phyloP scores from a whole-genome alignment of 2,329 filamentous ascomycete species.

The Cordyceps javanica region DNA sequence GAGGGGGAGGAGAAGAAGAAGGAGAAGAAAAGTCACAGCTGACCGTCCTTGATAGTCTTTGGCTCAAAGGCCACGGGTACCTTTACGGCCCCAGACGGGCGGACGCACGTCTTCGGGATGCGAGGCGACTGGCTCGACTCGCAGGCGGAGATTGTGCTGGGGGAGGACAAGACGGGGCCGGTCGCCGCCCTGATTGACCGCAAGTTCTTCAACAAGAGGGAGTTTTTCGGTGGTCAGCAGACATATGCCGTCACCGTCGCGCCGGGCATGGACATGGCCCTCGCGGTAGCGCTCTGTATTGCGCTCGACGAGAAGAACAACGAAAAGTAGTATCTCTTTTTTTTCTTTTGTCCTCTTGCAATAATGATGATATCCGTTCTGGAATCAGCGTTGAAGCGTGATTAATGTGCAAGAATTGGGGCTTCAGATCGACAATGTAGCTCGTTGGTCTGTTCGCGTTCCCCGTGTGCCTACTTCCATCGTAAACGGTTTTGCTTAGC shows the following conservation, averaged over 20 bases:
- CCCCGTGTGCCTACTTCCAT: no score
- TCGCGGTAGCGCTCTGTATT: conserved; percentile 62
- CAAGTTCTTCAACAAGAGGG: conserved; percentile 49
- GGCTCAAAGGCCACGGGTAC: conserved; percentile 49
- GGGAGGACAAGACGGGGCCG: conserved; percentile 40
- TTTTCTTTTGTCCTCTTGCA: no score
- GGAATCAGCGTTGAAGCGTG: no score
- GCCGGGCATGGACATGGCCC: conserved; percentile 57
- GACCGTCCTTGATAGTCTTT: conserved; percentile 32
- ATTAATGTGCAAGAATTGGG: no score
- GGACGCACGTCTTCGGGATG: conserved; percentile 44
- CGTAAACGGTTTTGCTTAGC: no score
- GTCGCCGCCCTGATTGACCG: conserved; percentile 54
- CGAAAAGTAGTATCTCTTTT: conserved; percentile 16
- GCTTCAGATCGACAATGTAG: no score
- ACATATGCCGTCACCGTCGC: conserved; percentile 60
- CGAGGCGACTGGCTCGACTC: conserved; percentile 57
- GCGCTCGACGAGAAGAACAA: conserved; percentile 60
- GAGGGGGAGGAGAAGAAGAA: background rate
- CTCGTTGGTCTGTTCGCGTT: no score
- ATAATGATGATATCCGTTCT: no score
- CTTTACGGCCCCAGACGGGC: conserved; percentile 45
- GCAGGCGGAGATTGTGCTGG: conserved; percentile 45
- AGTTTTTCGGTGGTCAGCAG: conserved; percentile 56
- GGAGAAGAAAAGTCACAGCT: background rate